Conservation (phyloP, 2,329 filamentous ascomycete genomes). For the Dactylonectria macrodidyma region DNA sequence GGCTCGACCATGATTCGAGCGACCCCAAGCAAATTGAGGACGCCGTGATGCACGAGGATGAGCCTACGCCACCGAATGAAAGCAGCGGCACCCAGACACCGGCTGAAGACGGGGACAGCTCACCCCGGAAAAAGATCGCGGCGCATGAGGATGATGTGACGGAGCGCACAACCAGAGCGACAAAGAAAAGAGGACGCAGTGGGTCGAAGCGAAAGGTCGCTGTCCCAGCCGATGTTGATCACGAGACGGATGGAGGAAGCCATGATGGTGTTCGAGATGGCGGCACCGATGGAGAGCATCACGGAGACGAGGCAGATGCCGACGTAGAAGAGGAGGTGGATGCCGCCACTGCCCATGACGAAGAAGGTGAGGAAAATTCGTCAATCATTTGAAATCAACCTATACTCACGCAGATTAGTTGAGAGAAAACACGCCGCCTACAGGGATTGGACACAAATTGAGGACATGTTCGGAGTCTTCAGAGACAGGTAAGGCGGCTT, state of each 20-base stretch:
- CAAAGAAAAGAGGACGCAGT: conserved; percentile 60
- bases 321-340: conserved; percentile 74
- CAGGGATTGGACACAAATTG: conserved; percentile 84
- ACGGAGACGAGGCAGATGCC: conserved; percentile 69
- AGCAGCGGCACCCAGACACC: conserved; percentile 58
- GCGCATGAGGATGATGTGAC: conserved; percentile 50
- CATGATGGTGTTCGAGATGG: conserved; percentile 53
- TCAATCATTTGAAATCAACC: conserved; percentile 17
- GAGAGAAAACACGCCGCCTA: conserved; percentile 85
- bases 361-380: conserved; percentile 67
- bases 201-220: conserved; percentile 57
- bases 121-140: conserved; percentile 47
- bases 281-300: conserved; percentile 60
- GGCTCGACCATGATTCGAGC: conserved; percentile 57
- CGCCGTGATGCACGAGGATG: conserved; percentile 53
- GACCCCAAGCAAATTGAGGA: conserved; percentile 47
- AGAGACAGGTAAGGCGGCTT: conserved; percentile 77
- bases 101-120: conserved; percentile 62
- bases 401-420: conserved; percentile 64
- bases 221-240: conserved; percentile 47
- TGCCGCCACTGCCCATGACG: conserved; percentile 71
- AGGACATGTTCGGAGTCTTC: conserved; percentile 90
- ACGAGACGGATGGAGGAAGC: conserved; percentile 51
- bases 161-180: conserved; percentile 52
- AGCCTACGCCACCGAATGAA: conserved; percentile 52